Evolutionary conservation across 1,284 basidiomycete genomes (phyloP).

Genomic region (Xerocomus minutiporus): DNA sequence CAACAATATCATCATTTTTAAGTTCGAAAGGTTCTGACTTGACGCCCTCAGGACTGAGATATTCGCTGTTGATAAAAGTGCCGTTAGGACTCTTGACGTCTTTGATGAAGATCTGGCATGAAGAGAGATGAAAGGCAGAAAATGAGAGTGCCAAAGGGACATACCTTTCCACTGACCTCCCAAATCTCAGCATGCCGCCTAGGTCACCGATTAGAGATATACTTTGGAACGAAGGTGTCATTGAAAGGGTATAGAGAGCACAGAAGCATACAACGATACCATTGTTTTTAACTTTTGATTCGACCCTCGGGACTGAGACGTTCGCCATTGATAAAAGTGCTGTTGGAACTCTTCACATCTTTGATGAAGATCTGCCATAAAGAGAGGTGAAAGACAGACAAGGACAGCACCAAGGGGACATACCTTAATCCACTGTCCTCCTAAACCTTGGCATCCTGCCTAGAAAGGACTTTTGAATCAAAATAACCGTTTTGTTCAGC

Average conservation of each 20-base stretch:
- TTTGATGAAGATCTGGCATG: conserved; percentile 86
- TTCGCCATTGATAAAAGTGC: no score
- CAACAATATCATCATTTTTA: conserved; percentile 90
- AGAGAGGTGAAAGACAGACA: no score
- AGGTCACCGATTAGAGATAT: conserved; percentile 75
- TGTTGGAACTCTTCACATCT: no score
- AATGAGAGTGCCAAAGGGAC: conserved; percentile 16
- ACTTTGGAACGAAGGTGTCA: conserved; percentile 94
- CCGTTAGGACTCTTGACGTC: conserved; percentile 98
- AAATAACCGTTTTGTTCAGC: conserved; percentile 96
- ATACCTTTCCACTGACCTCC: conserved; percentile 85
- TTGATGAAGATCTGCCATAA: no score
- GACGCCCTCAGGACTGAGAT: conserved; percentile 84
- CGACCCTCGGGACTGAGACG: no score
- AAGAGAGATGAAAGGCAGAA: conserved; percentile 3
- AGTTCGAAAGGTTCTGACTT: conserved; percentile 94
- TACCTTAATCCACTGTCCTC: no score
- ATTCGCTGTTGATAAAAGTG: conserved; percentile 96
- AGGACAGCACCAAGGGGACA: no score
- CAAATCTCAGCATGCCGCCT: conserved; percentile 40
- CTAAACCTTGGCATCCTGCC: conserved; percentile 37
- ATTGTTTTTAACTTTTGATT: no score
- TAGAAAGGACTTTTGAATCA: conserved; percentile 88
- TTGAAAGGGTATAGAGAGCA: conserved; percentile 95
- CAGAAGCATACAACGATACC: conserved; percentile 36